Percentiles rank a stretch among this genome's conserved stretches.
Conservation (phyloP, 345 rosid genomes). For the Brassica juncea region DNA sequence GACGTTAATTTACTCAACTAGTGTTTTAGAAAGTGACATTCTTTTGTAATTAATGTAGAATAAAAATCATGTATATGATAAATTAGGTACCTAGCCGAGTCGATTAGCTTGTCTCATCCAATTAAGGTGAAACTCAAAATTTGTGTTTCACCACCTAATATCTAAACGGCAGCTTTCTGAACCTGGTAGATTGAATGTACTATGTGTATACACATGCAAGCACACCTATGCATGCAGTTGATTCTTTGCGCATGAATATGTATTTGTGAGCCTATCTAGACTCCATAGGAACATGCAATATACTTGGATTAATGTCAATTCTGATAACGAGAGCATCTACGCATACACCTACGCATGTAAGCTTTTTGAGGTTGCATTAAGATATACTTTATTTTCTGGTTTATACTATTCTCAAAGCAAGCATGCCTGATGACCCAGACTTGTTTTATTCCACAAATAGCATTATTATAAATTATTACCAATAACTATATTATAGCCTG, state of each 20-base stretch:
- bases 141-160: background rate
- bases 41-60: background rate
- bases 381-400: constrained; percentile 31
- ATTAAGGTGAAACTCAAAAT: background rate
- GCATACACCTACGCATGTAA: constrained; percentile 36
- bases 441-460: constrained; percentile 3
- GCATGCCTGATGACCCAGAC: constrained; percentile 41
- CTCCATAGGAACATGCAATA: constrained; percentile 28
- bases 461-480: constrained; percentile 2
- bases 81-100: background rate
- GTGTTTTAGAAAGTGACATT: background rate
- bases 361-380: constrained; percentile 35
- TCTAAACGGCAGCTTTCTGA: background rate
- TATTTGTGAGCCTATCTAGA: constrained; percentile 33
- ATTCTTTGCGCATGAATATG: constrained; percentile 33
- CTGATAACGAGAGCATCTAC: constrained; percentile 40
- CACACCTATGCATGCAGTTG: constrained; percentile 4
- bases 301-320: constrained; percentile 30
- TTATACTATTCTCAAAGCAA: constrained; percentile 40
- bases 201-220: background rate
- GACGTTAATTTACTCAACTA: background rate
- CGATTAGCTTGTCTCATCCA: background rate
- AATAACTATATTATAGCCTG: constrained; percentile 17
- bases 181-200: background rate
- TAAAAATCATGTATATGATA: background rate